These are phyloP conservation scores for Aspergillaceae sp. DNA, from an alignment of 2,329 filamentous ascomycete genomes.

Conservation along the genomic window DNA sequence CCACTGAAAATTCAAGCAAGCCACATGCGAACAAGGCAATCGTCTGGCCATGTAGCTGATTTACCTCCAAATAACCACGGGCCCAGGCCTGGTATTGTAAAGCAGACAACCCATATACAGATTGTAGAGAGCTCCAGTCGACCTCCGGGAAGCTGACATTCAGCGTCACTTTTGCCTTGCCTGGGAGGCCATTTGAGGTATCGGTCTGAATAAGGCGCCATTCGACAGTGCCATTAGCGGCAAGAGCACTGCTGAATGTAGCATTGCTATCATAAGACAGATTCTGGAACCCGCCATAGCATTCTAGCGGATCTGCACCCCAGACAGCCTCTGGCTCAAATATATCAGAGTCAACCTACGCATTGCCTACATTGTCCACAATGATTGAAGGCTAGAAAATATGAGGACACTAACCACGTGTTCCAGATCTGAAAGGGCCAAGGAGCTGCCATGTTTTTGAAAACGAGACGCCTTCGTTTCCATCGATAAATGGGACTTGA, in stretches of 20 bases:
- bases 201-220: constrained; percentile 40
- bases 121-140: constrained; percentile 47
- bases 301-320: constrained; percentile 51
- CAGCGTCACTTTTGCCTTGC: constrained; percentile 31
- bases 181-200: constrained; percentile 14
- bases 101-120: constrained; percentile 51
- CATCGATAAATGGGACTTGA: constrained; percentile 3
- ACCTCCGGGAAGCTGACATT: constrained; percentile 42
- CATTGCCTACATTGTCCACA: background rate
- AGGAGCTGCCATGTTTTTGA: constrained; percentile 43
- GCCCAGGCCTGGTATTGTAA: constrained; percentile 53
- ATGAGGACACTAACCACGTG: constrained; percentile 41
- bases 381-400: background rate
- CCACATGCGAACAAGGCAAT: constrained; percentile 40
- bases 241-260: constrained; percentile 44
- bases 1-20: constrained; percentile 47
- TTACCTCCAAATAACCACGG: constrained; percentile 41
- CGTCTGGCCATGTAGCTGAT: constrained; percentile 19
- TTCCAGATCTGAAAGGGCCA: constrained; percentile 52
- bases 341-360: background rate
- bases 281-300: constrained; percentile 43
- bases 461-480: constrained; percentile 10
- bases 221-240: constrained; percentile 40
- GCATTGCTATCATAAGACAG: constrained; percentile 36
- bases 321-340: constrained; percentile 44